Evolutionary conservation across 768 basidiomycete species (phyloP).

Genomic region (Termitomyces sp.): DNA sequence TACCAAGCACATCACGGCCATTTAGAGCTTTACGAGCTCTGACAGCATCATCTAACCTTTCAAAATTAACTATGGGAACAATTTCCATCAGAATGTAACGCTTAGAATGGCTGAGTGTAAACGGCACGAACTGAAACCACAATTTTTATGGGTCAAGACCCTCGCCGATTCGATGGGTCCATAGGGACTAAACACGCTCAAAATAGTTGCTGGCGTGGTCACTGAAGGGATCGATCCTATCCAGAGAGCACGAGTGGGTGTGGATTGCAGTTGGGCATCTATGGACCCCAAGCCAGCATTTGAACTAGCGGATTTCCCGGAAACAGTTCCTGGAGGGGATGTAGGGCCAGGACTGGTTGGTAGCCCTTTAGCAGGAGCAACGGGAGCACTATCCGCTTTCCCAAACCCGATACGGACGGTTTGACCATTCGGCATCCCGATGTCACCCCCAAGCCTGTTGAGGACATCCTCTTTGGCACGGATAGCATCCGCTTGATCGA

Average conservation of each 20-base stretch:
- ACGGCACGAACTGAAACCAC: slow-evolving; percentile 68
- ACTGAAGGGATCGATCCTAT: slow-evolving; percentile 95
- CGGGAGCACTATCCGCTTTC: slow-evolving; percentile 94
- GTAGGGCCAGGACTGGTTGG: slow-evolving; percentile 60
- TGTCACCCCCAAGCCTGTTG: slow-evolving; percentile 90
- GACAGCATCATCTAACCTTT: slow-evolving; percentile 94
- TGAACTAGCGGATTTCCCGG: slow-evolving; percentile 39
- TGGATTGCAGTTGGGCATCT: slow-evolving; percentile 84
- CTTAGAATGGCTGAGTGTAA: neutral
- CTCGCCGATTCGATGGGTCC: slow-evolving; percentile 97
- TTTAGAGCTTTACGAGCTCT: slow-evolving; percentile 93
- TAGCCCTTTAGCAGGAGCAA: slow-evolving; percentile 78
- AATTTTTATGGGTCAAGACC: slow-evolving; percentile 96
- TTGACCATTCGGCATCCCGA: slow-evolving; percentile 91
- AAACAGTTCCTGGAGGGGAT: slow-evolving; percentile 51
- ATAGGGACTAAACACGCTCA: slow-evolving; percentile 95
- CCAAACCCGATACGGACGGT: slow-evolving; percentile 98
- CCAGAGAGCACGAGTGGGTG: slow-evolving; percentile 95
- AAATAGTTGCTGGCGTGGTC: slow-evolving; percentile 89
- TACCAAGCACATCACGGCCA: slow-evolving; percentile 91
- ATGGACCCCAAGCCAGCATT: slow-evolving; percentile 58
- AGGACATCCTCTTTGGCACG: slow-evolving; percentile 97
- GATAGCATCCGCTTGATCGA: slow-evolving; percentile 92
- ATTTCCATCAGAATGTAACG: slow-evolving; percentile 9
- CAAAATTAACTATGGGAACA: slow-evolving; percentile 78